Percentiles rank a stretch among this genome's conserved stretches.
Conservation (phyloP, 2,329 filamentous ascomycete species). For the Alternaria dauci region DNA sequence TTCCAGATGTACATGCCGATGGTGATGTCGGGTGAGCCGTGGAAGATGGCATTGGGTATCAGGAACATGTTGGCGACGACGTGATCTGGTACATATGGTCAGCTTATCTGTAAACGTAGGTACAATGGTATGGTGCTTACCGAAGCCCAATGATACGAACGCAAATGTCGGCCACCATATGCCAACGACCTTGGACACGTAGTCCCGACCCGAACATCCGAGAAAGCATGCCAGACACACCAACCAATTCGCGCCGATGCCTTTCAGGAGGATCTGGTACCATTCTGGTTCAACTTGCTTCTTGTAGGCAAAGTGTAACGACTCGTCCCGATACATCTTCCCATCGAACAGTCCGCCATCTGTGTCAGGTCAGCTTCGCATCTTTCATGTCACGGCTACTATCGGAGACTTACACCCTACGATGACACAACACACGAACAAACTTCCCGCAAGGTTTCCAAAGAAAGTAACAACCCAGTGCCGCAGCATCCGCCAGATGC, state of each 20-base stretch:
- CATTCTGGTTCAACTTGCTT: conserved; percentile 29
- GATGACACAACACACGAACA: conserved; percentile 60
- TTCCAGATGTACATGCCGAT: conserved; percentile 43
- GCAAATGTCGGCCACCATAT: conserved; percentile 40
- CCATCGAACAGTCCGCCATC: conserved; percentile 58
- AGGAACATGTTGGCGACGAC: conserved; percentile 44
- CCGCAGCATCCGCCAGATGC: conserved; percentile 46
- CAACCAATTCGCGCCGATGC: conserved; percentile 35
- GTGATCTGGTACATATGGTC: conserved; percentile 22
- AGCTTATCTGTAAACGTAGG: neutral
- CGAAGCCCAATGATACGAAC: conserved; percentile 36
- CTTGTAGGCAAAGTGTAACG: conserved; percentile 24
- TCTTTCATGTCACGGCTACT: neutral
- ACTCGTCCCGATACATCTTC: conserved; percentile 25
- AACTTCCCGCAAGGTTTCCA: conserved; percentile 59
- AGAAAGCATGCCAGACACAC: conserved; percentile 35
- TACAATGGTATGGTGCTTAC: neutral
- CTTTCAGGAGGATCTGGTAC: conserved; percentile 31
- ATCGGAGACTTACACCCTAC: conserved; percentile 54
- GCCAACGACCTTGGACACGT: conserved; percentile 34
- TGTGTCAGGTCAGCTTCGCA: conserved; percentile 18
- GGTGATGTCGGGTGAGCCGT: conserved; percentile 25
- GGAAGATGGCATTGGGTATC: conserved; percentile 38
- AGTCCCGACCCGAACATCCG: conserved; percentile 31
- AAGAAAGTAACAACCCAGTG: conserved; percentile 60